Evolutionary conservation across 2,329 filamentous ascomycete species (phyloP).

Genomic region (Nigrospora sphaerica): DNA sequence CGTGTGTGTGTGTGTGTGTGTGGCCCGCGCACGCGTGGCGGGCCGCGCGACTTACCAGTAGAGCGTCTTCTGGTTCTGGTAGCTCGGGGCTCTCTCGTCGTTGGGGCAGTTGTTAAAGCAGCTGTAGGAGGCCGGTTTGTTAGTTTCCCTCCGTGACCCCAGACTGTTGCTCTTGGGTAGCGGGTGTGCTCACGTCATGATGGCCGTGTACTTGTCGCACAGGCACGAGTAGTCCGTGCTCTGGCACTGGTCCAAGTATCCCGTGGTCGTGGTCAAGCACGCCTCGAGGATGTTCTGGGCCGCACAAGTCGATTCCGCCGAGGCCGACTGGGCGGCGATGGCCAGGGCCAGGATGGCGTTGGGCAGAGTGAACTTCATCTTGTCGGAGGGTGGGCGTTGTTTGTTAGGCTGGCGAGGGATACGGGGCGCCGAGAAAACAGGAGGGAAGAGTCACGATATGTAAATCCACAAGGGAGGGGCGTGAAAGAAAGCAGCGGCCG

Average conservation of each 20-base stretch:
- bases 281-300: constrained; percentile 28
- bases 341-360: constrained; percentile 18
- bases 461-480: background rate
- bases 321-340: constrained; percentile 2
- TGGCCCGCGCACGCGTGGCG: background rate
- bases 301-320: constrained; percentile 18
- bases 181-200: constrained; percentile 34
- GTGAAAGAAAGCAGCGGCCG: background rate
- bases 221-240: constrained; percentile 38
- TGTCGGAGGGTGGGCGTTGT: background rate
- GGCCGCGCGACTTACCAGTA: constrained; percentile 16
- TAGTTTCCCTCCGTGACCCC: background rate
- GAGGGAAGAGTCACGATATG: background rate
- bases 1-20: too few species aligned
- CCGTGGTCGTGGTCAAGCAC: constrained; percentile 25
- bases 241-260: constrained; percentile 23
- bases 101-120: constrained; percentile 61
- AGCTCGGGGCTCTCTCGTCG: constrained; percentile 22
- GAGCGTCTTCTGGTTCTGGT: constrained; percentile 14
- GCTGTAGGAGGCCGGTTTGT: constrained; percentile 16
- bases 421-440: background rate
- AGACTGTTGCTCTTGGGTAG: too few species aligned
- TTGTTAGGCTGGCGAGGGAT: background rate
- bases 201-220: constrained; percentile 46
- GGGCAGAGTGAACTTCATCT: constrained; percentile 9